A percentile compares a stretch with the other conserved stretches of the same genome.
These are phyloP conservation scores for Leishmania major DNA, from an alignment of 208 protist species.

Conservation along the genomic window DNA sequence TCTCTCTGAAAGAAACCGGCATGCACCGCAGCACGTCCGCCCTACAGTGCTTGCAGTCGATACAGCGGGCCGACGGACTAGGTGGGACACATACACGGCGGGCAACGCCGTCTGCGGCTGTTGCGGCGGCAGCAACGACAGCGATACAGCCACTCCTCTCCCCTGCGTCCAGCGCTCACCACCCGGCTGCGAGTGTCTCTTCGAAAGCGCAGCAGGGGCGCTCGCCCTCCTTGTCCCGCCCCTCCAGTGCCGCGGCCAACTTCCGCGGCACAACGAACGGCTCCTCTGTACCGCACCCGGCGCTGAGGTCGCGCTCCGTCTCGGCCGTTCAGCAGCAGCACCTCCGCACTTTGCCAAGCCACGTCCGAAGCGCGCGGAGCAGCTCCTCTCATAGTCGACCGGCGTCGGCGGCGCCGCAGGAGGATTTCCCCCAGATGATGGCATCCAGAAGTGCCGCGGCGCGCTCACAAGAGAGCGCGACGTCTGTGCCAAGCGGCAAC, in stretches of 20 bases:
- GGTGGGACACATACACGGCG: not conserved
- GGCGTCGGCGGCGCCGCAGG: not conserved
- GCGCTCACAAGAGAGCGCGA: not conserved
- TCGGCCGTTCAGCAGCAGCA: conserved; percentile 2
- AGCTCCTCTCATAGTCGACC: not conserved
- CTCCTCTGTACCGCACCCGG: conserved; percentile 9
- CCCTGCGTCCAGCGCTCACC: not conserved
- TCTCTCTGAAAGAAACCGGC: not conserved
- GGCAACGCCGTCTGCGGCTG: not conserved
- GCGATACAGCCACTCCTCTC: not conserved
- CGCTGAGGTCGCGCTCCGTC: conserved; percentile 7
- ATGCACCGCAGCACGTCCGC: not conserved
- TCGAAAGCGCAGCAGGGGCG: not conserved
- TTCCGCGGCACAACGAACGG: not conserved
- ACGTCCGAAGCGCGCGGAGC: not conserved
- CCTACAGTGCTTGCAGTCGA: not conserved
- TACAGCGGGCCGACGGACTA: not conserved
- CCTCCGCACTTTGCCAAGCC: not conserved
- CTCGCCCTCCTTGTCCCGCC: not conserved
- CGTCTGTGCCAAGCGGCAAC: not conserved
- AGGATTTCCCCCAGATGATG: not conserved
- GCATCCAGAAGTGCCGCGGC: not conserved
- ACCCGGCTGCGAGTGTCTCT: not conserved
- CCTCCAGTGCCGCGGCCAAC: conserved; percentile 6
- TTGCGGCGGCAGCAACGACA: not conserved